Conservation (phyloP, 768 basidiomycete genomes). For the Podaxis carcinomalis region DNA sequence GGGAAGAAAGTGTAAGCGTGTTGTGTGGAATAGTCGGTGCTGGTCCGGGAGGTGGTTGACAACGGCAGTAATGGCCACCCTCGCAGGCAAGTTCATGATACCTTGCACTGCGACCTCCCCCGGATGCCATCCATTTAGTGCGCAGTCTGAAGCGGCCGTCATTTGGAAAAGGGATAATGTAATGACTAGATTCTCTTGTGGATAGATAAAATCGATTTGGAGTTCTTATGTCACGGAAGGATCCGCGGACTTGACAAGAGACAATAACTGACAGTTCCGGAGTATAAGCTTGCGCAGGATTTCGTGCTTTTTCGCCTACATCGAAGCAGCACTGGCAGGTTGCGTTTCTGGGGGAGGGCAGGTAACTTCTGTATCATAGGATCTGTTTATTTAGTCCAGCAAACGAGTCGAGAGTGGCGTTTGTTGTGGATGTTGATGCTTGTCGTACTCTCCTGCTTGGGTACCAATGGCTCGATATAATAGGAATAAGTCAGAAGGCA, state of each 20-base stretch:
- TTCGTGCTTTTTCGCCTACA: too few relatives aligned
- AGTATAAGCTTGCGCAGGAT: too few relatives aligned
- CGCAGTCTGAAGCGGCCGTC: neutral
- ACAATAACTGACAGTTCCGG: neutral
- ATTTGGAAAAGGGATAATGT: neutral
- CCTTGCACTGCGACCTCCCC: conserved; percentile 50
- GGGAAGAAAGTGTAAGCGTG: conserved; percentile 50
- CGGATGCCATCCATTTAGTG: conserved; percentile 41
- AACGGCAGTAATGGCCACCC: conserved; percentile 3
- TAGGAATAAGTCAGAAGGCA: too few relatives aligned
- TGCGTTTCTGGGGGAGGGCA: too few relatives aligned
- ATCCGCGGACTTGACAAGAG: neutral
- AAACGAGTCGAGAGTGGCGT: too few relatives aligned
- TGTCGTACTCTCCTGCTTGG: too few relatives aligned
- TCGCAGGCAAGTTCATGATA: conserved; percentile 30
- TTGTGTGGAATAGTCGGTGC: conserved; percentile 47
- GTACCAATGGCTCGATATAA: too few relatives aligned
- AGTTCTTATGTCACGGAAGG: neutral
- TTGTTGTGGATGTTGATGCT: too few relatives aligned
- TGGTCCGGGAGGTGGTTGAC: conserved; percentile 36
- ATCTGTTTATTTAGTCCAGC: too few relatives aligned
- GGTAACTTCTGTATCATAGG: too few relatives aligned
- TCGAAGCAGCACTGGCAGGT: too few relatives aligned
- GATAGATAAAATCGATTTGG: neutral
- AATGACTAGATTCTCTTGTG: neutral